phyloP scores from a whole-genome alignment of 768 basidiomycete species.

The Collybia nuda region DNA sequence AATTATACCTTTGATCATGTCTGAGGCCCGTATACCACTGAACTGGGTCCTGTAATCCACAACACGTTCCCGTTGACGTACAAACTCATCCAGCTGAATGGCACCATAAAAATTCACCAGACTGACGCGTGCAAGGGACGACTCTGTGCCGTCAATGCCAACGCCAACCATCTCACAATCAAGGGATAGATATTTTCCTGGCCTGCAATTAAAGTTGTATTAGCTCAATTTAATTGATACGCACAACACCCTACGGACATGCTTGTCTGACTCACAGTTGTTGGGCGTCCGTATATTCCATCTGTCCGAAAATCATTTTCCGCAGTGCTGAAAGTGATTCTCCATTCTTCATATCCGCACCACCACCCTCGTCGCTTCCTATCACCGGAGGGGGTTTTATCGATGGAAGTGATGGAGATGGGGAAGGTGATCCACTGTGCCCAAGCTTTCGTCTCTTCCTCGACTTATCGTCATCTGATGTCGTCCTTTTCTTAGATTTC shows the following conservation, averaged over 20 bases:
- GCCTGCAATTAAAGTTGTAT: slow-evolving; percentile 31
- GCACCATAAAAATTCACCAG: slow-evolving; percentile 88
- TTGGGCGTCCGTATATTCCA: slow-evolving; percentile 39
- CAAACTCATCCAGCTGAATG: slow-evolving; percentile 80
- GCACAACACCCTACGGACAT: slow-evolving; percentile 5
- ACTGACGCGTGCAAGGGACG: slow-evolving; percentile 84
- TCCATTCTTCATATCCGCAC: slow-evolving; percentile 37
- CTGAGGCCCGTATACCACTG: slow-evolving; percentile 76
- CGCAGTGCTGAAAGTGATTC: slow-evolving; percentile 47
- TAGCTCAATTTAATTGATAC: slow-evolving; percentile 1
- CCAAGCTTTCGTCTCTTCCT: slow-evolving; percentile 30
- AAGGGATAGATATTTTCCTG: slow-evolving; percentile 76
- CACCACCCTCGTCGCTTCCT: not conserved
- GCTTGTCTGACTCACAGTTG: slow-evolving; percentile 37
- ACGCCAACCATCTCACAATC: slow-evolving; percentile 99
- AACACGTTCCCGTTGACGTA: slow-evolving; percentile 82
- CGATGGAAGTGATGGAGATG: slow-evolving; percentile 4
- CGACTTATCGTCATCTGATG: slow-evolving; percentile 10
- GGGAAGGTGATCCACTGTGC: slow-evolving; percentile 7
- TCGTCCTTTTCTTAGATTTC: slow-evolving; percentile 9
- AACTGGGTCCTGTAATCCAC: slow-evolving; percentile 92
- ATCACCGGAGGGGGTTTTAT: not conserved
- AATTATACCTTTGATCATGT: slow-evolving; percentile 65
- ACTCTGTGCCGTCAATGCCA: slow-evolving; percentile 80
- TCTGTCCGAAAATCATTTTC: slow-evolving; percentile 52